Evolutionary conservation across 345 rosid genomes (phyloP).

Genomic region (Euphorbia peplus): DNA sequence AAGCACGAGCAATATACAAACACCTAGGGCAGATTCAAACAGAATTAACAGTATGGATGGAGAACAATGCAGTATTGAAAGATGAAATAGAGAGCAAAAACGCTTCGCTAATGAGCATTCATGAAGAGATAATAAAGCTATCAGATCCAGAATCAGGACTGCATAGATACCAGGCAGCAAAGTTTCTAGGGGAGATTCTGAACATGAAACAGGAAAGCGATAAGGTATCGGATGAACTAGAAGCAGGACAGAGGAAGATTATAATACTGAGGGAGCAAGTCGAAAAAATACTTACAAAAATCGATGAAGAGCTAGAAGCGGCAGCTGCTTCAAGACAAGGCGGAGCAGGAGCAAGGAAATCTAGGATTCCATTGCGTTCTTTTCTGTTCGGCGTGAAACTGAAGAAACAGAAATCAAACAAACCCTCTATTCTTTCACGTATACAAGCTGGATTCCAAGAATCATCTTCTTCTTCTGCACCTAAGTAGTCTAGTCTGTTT

Average conservation of each 20-base stretch:
- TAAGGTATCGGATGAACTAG: slow-evolving; percentile 58
- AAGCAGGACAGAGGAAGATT: slow-evolving; percentile 54
- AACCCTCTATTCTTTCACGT: slow-evolving; percentile 59
- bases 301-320: slow-evolving; percentile 56
- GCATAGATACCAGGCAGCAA: slow-evolving; percentile 62
- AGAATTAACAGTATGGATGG: slow-evolving; percentile 72
- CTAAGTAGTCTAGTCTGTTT: no score
- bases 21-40: slow-evolving; percentile 74
- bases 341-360: slow-evolving; percentile 24
- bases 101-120: slow-evolving; percentile 52
- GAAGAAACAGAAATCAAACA: slow-evolving; percentile 49
- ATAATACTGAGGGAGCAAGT: slow-evolving; percentile 42
- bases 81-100: slow-evolving; percentile 64
- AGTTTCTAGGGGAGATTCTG: slow-evolving; percentile 76
- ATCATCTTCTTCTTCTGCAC: no score
- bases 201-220: slow-evolving; percentile 89
- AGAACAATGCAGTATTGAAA: slow-evolving; percentile 58
- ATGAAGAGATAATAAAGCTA: slow-evolving; percentile 33
- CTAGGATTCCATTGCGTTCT: slow-evolving; percentile 70
- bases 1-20: slow-evolving; percentile 60
- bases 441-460: slow-evolving; percentile 51
- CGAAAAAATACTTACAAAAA: slow-evolving; percentile 40
- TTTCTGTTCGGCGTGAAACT: slow-evolving; percentile 87
- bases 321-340: slow-evolving; percentile 30
- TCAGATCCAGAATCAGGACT: slow-evolving; percentile 36